Base-by-base conservation (phyloP, 768 basidiomycete genomes). In the Mycena galericulata region DNA sequence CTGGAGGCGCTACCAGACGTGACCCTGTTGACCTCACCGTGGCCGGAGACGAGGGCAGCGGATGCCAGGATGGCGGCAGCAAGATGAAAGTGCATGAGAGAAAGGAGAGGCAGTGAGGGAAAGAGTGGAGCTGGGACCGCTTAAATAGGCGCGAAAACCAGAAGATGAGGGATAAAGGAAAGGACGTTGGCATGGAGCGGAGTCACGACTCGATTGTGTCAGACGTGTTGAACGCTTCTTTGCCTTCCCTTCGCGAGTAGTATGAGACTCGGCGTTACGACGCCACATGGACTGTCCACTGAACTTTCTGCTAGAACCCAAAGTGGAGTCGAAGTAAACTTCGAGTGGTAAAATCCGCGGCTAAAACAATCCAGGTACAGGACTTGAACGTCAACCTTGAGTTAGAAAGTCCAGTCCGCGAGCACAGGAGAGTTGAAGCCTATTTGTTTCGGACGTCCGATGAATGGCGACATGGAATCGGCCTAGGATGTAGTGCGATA, bases 1-100 rank as follows among this genome's bases (percentile, higher is more conserved):
- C 71, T 75, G 30, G 64, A 65, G 9, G 63, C 50, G 46, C 69
- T 57, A 7, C 70, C 67, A 32, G 60, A 49, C 0, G 50, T 56
- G 26, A 74, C 73, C 22, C 62, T 64, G 45, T 72, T 57, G 27
- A 74, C 64, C 46, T 75, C 73, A 14, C 74, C 74, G 32, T 75
- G 74, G 11, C 67, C 73, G 40, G 36, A 45, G 38, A 74, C 74
- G 56, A 69, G 55, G 34, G 62, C 34, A 1, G 40, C 45, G 2
- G 70, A 58, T 7, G 54, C 47, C 14, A 72, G 38, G 34, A 72
- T 43, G 27, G 38, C 58, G 7, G 63, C 63, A 38, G 40, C 40
- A 22, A 65, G 27, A 20, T 54, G 50, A 38, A 60, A 65, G 26
- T 43, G n/a, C 70, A 72, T 72, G 20, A 32, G 54, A 54, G 63